Base-by-base conservation (phyloP, 139 green algal species). In the Microglena sp. region DNA sequence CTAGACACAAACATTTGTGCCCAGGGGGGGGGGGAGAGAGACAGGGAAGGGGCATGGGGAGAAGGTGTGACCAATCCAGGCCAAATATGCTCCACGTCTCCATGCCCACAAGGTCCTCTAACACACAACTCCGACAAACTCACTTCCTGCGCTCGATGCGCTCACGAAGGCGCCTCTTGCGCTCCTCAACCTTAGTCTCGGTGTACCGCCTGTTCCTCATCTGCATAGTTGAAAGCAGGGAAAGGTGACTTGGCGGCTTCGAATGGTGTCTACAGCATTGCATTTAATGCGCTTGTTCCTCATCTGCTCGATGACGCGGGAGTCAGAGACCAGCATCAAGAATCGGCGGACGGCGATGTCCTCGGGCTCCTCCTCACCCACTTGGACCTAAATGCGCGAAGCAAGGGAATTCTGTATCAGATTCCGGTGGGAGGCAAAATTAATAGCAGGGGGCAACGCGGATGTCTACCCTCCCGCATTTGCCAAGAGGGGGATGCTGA, bases 301-400 rank as follows among this genome's bases (percentile, higher is more conserved):
- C 21, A 85, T 69, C 79, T 85, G 45, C 62, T 80, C 74, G 45
- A 85, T 63, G 1, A 85, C 67, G 26, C 70, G 55, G 45, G 62
- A 76, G 40, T 85, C 74, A 69, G 82, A 65, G 18, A 85, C 72
- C 35, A 68, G 59, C 68, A 77, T 80, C 79, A 85, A 82, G 72
- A 79, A 85, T 40, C 76, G 73, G 58, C 69, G 74, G 45, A 85
- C 79, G 34, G 79, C 74, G 62, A 75, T 71, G 30, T 85, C 79
- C 69, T 85, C 79, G 2, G 79, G 72, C 74, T 85, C 79, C 28
- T 79, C 74, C 45, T 85, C 79, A 21, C 26, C 72, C 6, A 85
- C 60, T 22, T 82, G 66, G 27, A 77, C 63, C 70, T 66, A 55
- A n/a, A 27, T 11, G 40, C 40, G 40, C n/a, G n/a, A n/a, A n/a